Conservation (phyloP, 495 filamentous ascomycete species). For the Daldinia childiae region DNA sequence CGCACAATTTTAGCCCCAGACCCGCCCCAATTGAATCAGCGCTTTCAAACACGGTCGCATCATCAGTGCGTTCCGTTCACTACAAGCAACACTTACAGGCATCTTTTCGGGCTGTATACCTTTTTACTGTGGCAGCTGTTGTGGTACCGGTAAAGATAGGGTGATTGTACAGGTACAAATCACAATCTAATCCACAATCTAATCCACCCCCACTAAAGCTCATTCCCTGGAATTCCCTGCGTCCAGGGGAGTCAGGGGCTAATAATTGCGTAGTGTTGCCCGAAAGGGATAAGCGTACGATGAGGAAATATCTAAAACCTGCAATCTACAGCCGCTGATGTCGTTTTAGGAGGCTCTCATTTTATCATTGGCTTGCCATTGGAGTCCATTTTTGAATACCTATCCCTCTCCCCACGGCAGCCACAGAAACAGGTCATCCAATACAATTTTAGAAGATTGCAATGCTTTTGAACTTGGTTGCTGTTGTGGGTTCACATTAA, state of each 20-base stretch:
- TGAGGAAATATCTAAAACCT: slow-evolving; percentile 29
- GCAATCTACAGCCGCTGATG: slow-evolving; percentile 34
- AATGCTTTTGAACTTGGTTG: slow-evolving; percentile 1
- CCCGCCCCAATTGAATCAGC: slow-evolving; percentile 37
- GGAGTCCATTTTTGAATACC: slow-evolving; percentile 8
- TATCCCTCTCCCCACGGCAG: slow-evolving; percentile 29
- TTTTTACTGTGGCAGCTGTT: neutral
- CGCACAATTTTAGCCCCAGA: slow-evolving; percentile 43
- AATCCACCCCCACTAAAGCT: slow-evolving; percentile 31
- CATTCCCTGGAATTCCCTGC: slow-evolving; percentile 43
- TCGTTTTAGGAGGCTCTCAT: slow-evolving; percentile 41
- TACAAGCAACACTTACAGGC: slow-evolving; percentile 8
- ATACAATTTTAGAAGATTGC: slow-evolving; percentile 25
- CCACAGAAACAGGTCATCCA: slow-evolving; percentile 18
- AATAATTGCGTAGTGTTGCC: slow-evolving; percentile 36
- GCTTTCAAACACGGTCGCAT: slow-evolving; percentile 42
- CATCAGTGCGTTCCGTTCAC: slow-evolving; percentile 30
- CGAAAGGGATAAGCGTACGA: slow-evolving; percentile 13
- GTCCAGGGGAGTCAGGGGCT: slow-evolving; percentile 27
- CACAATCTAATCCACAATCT: slow-evolving; percentile 4
- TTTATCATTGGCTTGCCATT: slow-evolving; percentile 18
- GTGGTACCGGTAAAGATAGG: neutral
- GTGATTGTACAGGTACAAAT: slow-evolving; percentile 17
- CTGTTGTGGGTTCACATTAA: slow-evolving; percentile 17
- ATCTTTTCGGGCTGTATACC: neutral